Conservation (phyloP, 1,139 yeast genomes). For the Hyphopichia buzzinii region DNA sequence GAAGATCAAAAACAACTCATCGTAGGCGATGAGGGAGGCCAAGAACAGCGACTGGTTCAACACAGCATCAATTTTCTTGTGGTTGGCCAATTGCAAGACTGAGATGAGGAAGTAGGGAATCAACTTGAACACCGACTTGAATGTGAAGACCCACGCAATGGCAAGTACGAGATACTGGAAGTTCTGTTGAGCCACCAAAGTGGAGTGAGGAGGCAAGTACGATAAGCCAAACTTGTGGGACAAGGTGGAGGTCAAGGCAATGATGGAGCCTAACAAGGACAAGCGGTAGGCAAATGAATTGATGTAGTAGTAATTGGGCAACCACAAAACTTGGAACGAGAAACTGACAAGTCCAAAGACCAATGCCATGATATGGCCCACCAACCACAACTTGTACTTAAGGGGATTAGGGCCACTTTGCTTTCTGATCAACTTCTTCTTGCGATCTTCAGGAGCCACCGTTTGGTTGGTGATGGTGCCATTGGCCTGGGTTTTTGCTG, state of each 20-base stretch:
- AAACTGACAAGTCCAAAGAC: slow-evolving; percentile 50
- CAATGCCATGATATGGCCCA: slow-evolving; percentile 55
- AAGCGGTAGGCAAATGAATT: slow-evolving; percentile 51
- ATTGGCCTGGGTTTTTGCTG: background rate
- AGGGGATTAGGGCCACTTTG: slow-evolving; percentile 35
- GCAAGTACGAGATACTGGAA: slow-evolving; percentile 62
- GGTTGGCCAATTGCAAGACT: slow-evolving; percentile 49
- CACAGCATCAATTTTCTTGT: slow-evolving; percentile 41
- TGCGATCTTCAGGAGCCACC: slow-evolving; percentile 23
- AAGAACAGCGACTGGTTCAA: slow-evolving; percentile 37
- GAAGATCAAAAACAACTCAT: slow-evolving; percentile 55
- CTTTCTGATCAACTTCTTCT: slow-evolving; percentile 40
- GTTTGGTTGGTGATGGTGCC: slow-evolving; percentile 19
- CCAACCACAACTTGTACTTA: slow-evolving; percentile 56
- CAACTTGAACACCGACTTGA: slow-evolving; percentile 63
- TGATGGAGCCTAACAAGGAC: slow-evolving; percentile 53
- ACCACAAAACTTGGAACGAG: slow-evolving; percentile 45
- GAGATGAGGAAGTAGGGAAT: slow-evolving; percentile 60
- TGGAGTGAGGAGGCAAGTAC: slow-evolving; percentile 53
- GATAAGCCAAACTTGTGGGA: slow-evolving; percentile 56
- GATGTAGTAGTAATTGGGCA: slow-evolving; percentile 43
- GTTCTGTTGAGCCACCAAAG: slow-evolving; percentile 64
- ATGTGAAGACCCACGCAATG: slow-evolving; percentile 58
- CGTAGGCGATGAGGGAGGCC: slow-evolving; percentile 54
- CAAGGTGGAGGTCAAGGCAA: slow-evolving; percentile 54